These are phyloP conservation scores for Alternaria rosae DNA, from an alignment of 2,329 filamentous ascomycete genomes.

Conservation along the genomic window DNA sequence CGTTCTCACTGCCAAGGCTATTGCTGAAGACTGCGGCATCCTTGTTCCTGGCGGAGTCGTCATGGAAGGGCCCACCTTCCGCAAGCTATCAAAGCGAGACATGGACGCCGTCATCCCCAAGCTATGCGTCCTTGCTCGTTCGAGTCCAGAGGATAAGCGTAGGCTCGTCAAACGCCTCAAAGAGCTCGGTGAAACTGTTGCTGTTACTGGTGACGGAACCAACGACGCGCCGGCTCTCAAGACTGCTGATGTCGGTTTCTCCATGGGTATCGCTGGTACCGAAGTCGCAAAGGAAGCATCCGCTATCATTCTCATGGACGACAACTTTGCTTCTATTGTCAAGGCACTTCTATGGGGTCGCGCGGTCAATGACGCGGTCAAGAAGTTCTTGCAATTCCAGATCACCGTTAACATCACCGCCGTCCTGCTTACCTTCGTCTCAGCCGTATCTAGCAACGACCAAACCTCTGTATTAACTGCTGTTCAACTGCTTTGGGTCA, in stretches of 20 bases:
- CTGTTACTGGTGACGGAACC: constrained; percentile 83
- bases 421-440: constrained; percentile 85
- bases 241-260: constrained; percentile 82
- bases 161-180: constrained; percentile 70
- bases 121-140: constrained; percentile 72
- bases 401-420: constrained; percentile 92
- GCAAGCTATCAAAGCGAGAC: constrained; percentile 70
- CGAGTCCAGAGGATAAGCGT: constrained; percentile 74
- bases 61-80: constrained; percentile 81
- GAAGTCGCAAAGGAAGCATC: constrained; percentile 87
- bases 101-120: constrained; percentile 66
- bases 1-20: constrained; percentile 78
- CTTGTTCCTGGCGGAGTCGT: constrained; percentile 73
- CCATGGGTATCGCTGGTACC: constrained; percentile 84
- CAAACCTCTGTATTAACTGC: constrained; percentile 82
- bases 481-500: constrained; percentile 94
- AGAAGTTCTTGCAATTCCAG: constrained; percentile 65
- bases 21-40: constrained; percentile 81
- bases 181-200: constrained; percentile 76
- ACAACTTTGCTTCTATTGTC: constrained; percentile 87
- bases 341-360: constrained; percentile 81
- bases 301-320: constrained; percentile 85
- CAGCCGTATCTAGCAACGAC: constrained; percentile 73
- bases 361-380: constrained; percentile 53
- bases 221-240: constrained; percentile 85